A percentile compares a stretch with the other conserved stretches of the same genome.
Evolutionary conservation across 169 alveolate genomes (phyloP).

Genomic region (Amoebophrya sp.): DNA sequence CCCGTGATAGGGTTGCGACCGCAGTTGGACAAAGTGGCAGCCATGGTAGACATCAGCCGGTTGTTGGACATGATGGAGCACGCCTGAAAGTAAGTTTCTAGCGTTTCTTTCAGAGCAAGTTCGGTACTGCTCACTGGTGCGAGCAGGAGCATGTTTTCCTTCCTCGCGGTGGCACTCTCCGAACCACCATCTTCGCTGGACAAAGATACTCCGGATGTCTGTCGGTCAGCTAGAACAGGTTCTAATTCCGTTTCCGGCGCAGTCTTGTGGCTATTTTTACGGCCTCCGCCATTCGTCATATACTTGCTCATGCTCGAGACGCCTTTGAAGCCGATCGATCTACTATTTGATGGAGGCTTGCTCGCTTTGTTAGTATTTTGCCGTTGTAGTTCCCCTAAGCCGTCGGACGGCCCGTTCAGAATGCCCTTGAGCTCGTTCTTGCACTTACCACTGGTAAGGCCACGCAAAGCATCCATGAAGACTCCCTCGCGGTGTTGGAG

Average conservation of each 20-base stretch:
- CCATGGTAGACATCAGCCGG: background rate
- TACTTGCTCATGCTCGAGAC: no score
- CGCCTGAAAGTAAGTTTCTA: slow-evolving; percentile 13
- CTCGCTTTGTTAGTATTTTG: no score
- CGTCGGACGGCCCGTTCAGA: background rate
- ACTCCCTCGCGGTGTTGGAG: background rate
- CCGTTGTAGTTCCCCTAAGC: no score
- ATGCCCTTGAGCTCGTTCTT: background rate
- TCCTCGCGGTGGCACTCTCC: no score
- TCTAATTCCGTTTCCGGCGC: background rate
- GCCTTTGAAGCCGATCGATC: no score
- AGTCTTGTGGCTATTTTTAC: background rate
- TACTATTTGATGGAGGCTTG: no score
- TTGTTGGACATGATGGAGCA: background rate
- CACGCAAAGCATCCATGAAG: background rate
- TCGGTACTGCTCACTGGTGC: background rate
- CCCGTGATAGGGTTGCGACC: background rate
- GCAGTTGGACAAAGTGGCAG: background rate
- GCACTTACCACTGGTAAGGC: no score
- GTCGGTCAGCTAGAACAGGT: background rate
- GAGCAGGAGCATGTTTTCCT: no score
- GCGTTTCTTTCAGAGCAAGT: background rate
- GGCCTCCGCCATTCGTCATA: no score
- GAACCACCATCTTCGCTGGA: background rate
- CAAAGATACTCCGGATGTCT: no score